These are phyloP conservation scores for Candida maris DNA, from an alignment of 805 yeast species.

Conservation along the genomic window DNA sequence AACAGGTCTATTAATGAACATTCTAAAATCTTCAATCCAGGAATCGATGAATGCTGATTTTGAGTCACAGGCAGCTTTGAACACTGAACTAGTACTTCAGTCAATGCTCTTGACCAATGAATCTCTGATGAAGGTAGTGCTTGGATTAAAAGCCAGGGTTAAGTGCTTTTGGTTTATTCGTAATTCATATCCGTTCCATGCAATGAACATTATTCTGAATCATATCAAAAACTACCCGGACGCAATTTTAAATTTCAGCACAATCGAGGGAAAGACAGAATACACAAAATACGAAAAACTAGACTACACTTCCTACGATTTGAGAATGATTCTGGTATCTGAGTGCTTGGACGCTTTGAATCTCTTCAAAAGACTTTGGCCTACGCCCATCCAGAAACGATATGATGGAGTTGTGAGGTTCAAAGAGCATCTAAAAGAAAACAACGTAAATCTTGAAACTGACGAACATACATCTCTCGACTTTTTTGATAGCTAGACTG, in stretches of 20 bases:
- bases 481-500: no score
- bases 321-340: slow-evolving; percentile 13
- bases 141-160: slow-evolving; percentile 12
- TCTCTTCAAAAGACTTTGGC: slow-evolving; percentile 14
- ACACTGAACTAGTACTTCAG: slow-evolving; percentile 17
- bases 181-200: slow-evolving; percentile 24
- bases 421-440: slow-evolving; percentile 6
- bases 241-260: slow-evolving; percentile 9
- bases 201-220: slow-evolving; percentile 20
- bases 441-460: not conserved
- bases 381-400: slow-evolving; percentile 12
- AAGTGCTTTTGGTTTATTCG: slow-evolving; percentile 20
- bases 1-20: slow-evolving; percentile 16
- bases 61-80: slow-evolving; percentile 4
- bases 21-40: slow-evolving; percentile 12
- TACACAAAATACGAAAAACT: slow-evolving; percentile 11
- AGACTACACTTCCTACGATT: slow-evolving; percentile 14
- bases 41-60: slow-evolving; percentile 1
- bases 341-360: slow-evolving; percentile 9
- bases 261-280: slow-evolving; percentile 7
- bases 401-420: slow-evolving; percentile 16
- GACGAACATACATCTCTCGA: no score
- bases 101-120: slow-evolving; percentile 23
- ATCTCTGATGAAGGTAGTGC: slow-evolving; percentile 16
- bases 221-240: slow-evolving; percentile 17